Conservation (phyloP, 352 stramenopile genomes). For the Phytophthora pini region DNA sequence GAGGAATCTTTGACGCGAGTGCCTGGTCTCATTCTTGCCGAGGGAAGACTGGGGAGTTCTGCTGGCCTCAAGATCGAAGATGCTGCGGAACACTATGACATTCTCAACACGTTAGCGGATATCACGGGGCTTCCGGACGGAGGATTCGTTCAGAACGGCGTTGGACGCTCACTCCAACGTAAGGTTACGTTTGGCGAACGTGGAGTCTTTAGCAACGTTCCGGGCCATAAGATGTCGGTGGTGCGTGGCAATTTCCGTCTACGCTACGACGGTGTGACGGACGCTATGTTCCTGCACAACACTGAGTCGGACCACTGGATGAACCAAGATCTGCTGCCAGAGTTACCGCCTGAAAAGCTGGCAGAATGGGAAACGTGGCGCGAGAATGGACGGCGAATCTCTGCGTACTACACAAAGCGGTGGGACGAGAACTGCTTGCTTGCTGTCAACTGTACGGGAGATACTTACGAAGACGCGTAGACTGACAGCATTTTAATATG, state of each 20-base stretch:
- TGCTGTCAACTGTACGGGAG: conserved; percentile 20
- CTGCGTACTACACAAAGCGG: conserved; percentile 54
- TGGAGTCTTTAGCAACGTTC: conserved; percentile 60
- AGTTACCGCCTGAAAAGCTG: conserved; percentile 15
- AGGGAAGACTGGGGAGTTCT: conserved; percentile 49
- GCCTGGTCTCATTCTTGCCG: conserved; percentile 47
- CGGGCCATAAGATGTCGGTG: conserved; percentile 49
- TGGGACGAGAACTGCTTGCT: conserved; percentile 49
- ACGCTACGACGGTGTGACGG: conserved; percentile 44
- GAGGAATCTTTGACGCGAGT: conserved; percentile 53
- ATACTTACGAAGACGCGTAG: conserved; percentile 7
- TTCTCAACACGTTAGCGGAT: conserved; percentile 69
- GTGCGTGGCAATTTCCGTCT: conserved; percentile 55
- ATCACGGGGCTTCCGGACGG: conserved; percentile 58
- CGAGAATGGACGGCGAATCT: conserved; percentile 42
- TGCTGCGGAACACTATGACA: conserved; percentile 56
- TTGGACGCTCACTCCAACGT: conserved; percentile 66
- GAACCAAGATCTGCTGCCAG: conserved; percentile 39
- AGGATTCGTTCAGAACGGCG: conserved; percentile 58
- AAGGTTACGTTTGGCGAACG: conserved; percentile 29
- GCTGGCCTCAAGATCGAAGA: conserved; percentile 52
- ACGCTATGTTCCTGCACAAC: conserved; percentile 55
- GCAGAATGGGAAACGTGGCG: conserved; percentile 40
- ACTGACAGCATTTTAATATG: conserved; percentile 6
- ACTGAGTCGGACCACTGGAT: conserved; percentile 41